Percentiles rank a stretch among this genome's conserved stretches.
Conservation (phyloP, 2,329 filamentous ascomycete species). For the Diaporthe ilicicola region DNA sequence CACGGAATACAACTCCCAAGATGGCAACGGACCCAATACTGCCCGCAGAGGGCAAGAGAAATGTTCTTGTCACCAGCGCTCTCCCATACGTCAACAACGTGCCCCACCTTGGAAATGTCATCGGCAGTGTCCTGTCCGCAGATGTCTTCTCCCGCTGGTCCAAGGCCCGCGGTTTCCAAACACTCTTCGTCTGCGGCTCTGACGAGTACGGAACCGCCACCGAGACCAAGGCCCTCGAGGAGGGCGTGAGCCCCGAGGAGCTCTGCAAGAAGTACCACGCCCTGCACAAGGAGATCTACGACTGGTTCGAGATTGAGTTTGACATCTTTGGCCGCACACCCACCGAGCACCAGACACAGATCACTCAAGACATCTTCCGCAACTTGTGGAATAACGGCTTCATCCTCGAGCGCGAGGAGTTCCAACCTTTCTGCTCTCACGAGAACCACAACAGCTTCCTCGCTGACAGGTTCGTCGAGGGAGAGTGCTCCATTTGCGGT, state of each 20-base stretch:
- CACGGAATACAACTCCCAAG: background rate
- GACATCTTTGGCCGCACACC: constrained; percentile 95
- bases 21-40: constrained; percentile 56
- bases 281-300: constrained; percentile 89
- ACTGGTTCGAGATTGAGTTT: constrained; percentile 96
- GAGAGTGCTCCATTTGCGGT: constrained; percentile 77
- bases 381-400: constrained; percentile 90
- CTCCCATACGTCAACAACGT: constrained; percentile 84
- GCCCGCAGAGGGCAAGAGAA: constrained; percentile 78
- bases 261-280: constrained; percentile 93
- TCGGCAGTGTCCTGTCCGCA: constrained; percentile 86
- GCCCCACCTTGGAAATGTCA: constrained; percentile 88
- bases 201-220: constrained; percentile 97
- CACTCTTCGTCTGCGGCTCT: constrained; percentile 84
- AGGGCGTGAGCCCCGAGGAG: constrained; percentile 81
- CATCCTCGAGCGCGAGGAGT: constrained; percentile 85
- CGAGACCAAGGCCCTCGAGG: constrained; percentile 93
- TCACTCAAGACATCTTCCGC: constrained; percentile 89
- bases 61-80: constrained; percentile 91
- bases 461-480: constrained; percentile 87
- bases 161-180: constrained; percentile 80
- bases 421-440: constrained; percentile 82
- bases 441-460: constrained; percentile 79
- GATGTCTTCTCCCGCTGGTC: constrained; percentile 87
- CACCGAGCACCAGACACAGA: constrained; percentile 87